phyloP scores from a whole-genome alignment of 805 yeast genomes.

The Ogataea corticis region DNA sequence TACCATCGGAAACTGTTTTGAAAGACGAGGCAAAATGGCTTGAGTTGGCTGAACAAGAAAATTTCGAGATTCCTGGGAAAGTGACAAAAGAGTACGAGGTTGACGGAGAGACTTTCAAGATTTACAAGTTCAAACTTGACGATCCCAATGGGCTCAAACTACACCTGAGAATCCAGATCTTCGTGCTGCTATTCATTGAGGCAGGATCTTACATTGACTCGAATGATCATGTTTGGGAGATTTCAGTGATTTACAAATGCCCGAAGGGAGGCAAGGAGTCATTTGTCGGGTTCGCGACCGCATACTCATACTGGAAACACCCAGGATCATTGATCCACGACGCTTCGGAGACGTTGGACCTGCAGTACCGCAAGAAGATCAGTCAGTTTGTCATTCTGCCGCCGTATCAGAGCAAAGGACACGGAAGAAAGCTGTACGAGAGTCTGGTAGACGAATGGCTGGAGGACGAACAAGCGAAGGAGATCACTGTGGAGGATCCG shows the following conservation, averaged over 20 bases:
- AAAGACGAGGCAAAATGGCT: constrained; percentile 74
- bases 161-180: constrained; percentile 71
- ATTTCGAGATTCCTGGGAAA: constrained; percentile 34
- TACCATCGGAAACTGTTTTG: constrained; percentile 59
- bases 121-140: constrained; percentile 51
- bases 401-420: constrained; percentile 70
- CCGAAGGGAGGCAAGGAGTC: constrained; percentile 36
- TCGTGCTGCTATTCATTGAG: constrained; percentile 84
- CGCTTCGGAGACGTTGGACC: constrained; percentile 28
- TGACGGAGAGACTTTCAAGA: constrained; percentile 43
- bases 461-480: constrained; percentile 51
- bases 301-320: constrained; percentile 81
- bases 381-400: constrained; percentile 88
- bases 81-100: constrained; percentile 34
- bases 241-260: constrained; percentile 54
- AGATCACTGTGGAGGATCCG: constrained; percentile 92
- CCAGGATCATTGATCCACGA: constrained; percentile 56
- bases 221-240: constrained; percentile 76
- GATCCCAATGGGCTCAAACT: constrained; percentile 48
- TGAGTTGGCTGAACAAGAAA: constrained; percentile 49
- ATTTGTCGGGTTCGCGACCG: constrained; percentile 80
- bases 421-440: constrained; percentile 70
- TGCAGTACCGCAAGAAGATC: constrained; percentile 63
- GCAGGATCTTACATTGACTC: constrained; percentile 89
- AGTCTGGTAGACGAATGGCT: constrained; percentile 57